These are phyloP conservation scores for Chlamydomonas sp. DNA, from an alignment of 139 green algal genomes.

Conservation along the genomic window DNA sequence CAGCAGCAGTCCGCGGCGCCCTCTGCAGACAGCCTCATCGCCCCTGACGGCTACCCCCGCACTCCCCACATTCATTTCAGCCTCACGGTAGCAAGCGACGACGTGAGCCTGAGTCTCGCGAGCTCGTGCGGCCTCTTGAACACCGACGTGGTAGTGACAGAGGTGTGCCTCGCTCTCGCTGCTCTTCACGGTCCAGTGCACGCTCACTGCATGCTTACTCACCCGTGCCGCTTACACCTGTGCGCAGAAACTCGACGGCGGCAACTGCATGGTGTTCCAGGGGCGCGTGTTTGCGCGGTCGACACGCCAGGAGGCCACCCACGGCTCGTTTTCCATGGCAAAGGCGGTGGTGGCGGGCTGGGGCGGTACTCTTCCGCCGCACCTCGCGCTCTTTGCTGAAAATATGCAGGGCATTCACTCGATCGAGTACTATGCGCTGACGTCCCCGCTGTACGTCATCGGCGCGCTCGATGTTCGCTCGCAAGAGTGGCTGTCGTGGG, in stretches of 20 bases:
- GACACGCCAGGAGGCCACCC: slow-evolving; percentile 12
- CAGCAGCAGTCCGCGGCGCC: background rate
- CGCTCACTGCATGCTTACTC: too few relatives aligned
- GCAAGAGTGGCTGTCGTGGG: background rate
- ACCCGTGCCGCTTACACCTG: too few relatives aligned
- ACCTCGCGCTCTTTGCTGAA: slow-evolving; percentile 13
- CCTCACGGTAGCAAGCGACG: slow-evolving; percentile 9
- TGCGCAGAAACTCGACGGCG: slow-evolving; percentile 29
- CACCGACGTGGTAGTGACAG: too few relatives aligned
- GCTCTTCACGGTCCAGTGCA: too few relatives aligned
- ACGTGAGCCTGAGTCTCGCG: slow-evolving; percentile 4
- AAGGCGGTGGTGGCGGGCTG: slow-evolving; percentile 12
- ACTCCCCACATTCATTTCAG: slow-evolving; percentile 28
- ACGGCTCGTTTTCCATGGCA: slow-evolving; percentile 17
- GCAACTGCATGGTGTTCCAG: slow-evolving; percentile 21
- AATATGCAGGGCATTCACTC: slow-evolving; percentile 23
- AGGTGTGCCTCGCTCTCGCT: too few relatives aligned
- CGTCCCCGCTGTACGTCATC: slow-evolving; percentile 8
- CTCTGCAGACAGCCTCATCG: background rate
- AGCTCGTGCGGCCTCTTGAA: too few relatives aligned
- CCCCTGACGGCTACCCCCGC: slow-evolving; percentile 10
- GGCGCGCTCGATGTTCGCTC: background rate
- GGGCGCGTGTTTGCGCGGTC: slow-evolving; percentile 16
- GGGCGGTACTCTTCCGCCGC: background rate
- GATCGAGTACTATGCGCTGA: slow-evolving; percentile 9